These are phyloP conservation scores for Paracamarosporium sp. DNA, from an alignment of 2,329 filamentous ascomycete genomes.

Conservation along the genomic window DNA sequence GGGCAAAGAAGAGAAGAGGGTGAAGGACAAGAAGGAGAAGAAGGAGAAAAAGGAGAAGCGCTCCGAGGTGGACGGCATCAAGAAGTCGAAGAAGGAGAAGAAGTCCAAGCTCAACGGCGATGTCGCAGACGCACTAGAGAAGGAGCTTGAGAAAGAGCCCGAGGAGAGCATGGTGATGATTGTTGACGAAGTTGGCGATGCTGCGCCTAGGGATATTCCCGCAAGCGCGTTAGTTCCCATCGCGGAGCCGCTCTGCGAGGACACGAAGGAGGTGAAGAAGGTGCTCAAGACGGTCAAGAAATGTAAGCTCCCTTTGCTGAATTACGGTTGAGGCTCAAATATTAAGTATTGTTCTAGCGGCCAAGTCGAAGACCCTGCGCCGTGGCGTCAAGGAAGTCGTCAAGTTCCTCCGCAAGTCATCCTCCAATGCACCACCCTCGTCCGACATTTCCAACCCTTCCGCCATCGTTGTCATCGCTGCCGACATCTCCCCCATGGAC, in stretches of 20 bases:
- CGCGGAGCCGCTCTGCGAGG: conserved; percentile 79
- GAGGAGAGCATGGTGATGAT: conserved; percentile 57
- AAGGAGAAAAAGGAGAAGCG: conserved; percentile 74
- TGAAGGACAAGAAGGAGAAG: conserved; percentile 63
- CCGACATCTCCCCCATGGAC: conserved; percentile 97
- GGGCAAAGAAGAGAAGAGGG: conserved; percentile 49
- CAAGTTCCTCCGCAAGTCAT: conserved; percentile 94
- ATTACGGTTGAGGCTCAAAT: background rate
- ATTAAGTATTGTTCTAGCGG: conserved; percentile 64
- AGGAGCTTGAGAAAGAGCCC: conserved; percentile 67
- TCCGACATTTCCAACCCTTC: conserved; percentile 63
- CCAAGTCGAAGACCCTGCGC: conserved; percentile 94
- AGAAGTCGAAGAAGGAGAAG: conserved; percentile 68
- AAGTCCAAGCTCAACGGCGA: conserved; percentile 68
- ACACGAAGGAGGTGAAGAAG: conserved; percentile 71
- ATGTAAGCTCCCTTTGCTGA: conserved; percentile 50
- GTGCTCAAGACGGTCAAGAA: conserved; percentile 71
- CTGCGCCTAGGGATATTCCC: conserved; percentile 51
- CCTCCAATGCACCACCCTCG: conserved; percentile 69
- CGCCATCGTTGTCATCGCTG: conserved; percentile 86
- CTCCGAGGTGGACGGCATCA: conserved; percentile 46
- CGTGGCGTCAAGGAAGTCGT: conserved; percentile 99
- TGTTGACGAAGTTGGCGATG: conserved; percentile 46
- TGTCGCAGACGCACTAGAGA: conserved; percentile 62
- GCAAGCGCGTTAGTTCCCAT: conserved; percentile 76